Evolutionary conservation across 1,139 yeast genomes (phyloP), one percentile per base, ranked within the genome.

Genomic region (Diutina mesorugosa): DNA sequence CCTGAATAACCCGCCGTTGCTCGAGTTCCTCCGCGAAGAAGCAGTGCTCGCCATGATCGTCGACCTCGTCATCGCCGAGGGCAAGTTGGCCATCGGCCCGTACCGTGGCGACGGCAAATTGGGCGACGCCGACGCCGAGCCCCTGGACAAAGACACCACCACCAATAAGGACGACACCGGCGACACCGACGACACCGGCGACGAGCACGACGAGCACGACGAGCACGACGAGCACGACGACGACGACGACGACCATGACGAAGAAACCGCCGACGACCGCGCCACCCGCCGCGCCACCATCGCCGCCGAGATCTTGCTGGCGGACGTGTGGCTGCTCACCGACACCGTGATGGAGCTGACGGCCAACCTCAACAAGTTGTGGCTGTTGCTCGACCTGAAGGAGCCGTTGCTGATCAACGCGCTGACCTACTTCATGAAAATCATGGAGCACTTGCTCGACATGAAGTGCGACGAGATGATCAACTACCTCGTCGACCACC

Each of bases 261-360:
- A 62, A 10, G 79, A 75, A 62, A 69, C 76, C 7, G 69, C 67
- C 12, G 83, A 80, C 57, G 88, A 85, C 61, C 74, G 72, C 26
- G 81, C 81, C 58, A 76, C 81, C 18, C 78, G 91, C 61, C 78
- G 90, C 64, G 95, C 97, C 4, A 87, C 90, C 57, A 80, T 91
- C 60, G 93, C 97, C 4, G 89, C 97, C 1, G 99, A 95, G 67
- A 86, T 93, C 52, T 75, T 93, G 51, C 83, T 93, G 57, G 90
- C 95, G 4, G 98, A 93, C 66, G 95, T 90, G 7, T 93, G 97
- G 97, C 87, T 96, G 4, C 77, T 95, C 47, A 88, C 97, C 4
- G 97, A 93, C 63, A 85, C 96, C 0, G 85, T 93, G 55, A 86
- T 93, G 86, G 95, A 88, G 64, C 81, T 84, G 59, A 76, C 81